phyloP scores from a whole-genome alignment of 2,329 filamentous ascomycete species.

The Curvularia verruculosa region DNA sequence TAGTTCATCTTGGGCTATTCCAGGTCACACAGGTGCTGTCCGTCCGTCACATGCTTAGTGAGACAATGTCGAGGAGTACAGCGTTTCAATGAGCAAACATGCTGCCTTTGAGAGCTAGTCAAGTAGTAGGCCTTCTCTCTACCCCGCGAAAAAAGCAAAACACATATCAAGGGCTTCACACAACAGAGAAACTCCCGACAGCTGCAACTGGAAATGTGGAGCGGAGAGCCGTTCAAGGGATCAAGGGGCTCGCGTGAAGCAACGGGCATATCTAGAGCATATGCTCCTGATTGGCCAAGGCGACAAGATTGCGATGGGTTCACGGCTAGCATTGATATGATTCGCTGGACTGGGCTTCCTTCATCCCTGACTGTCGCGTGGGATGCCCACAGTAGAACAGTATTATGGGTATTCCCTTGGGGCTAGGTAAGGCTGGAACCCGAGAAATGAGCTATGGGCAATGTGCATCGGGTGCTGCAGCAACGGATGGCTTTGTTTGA shows the following conservation, averaged over 20 bases:
- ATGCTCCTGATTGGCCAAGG: constrained; percentile 9
- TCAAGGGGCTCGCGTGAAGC: neutral
- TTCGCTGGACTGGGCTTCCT: constrained; percentile 5
- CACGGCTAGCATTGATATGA: constrained; percentile 8
- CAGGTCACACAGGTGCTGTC: neutral
- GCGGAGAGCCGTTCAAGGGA: neutral
- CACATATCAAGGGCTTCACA: neutral
- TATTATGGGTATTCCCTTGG: neutral
- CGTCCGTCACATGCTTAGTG: neutral
- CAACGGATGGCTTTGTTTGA: neutral
- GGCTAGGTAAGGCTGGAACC: neutral
- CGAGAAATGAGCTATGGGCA: neutral
- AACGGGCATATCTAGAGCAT: neutral
- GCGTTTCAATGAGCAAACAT: neutral
- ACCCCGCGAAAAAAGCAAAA: neutral
- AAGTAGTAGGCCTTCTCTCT: neutral
- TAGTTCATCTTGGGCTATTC: neutral
- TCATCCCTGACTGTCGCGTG: constrained; percentile 5
- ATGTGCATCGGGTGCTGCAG: neutral
- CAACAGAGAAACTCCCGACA: neutral
- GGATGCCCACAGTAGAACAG: neutral
- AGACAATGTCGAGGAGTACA: neutral
- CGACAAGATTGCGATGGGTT: constrained; percentile 11
- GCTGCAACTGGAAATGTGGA: neutral
- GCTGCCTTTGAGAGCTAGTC: neutral